phyloP scores from a whole-genome alignment of 2,329 filamentous ascomycete genomes.

The Microdochium nivale region DNA sequence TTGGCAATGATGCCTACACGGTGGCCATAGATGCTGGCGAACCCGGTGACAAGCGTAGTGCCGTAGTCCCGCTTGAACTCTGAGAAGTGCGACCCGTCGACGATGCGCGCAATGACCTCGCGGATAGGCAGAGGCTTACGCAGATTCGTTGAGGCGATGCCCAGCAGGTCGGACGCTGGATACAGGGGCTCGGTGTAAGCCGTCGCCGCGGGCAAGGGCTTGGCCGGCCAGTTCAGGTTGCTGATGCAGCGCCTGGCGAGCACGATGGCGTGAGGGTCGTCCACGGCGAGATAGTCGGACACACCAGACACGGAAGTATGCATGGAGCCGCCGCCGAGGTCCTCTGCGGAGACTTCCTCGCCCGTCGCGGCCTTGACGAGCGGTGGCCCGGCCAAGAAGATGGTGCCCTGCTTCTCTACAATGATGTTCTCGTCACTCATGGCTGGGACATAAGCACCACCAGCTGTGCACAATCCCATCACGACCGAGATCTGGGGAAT shows the following conservation, averaged over 20 bases:
- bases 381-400: conserved; percentile 90
- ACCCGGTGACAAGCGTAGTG: conserved; percentile 81
- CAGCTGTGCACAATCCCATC: conserved; percentile 95
- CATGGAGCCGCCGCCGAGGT: conserved; percentile 81
- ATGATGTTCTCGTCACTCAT: conserved; percentile 99
- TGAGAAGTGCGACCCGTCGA: conserved; percentile 81
- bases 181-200: conserved; percentile 70
- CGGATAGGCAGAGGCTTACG: conserved; percentile 77
- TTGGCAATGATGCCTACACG: conserved; percentile 91
- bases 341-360: conserved; percentile 83
- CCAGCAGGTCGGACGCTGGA: conserved; percentile 68
- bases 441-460: conserved; percentile 89
- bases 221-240: conserved; percentile 80
- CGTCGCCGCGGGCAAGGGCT: conserved; percentile 25
- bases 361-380: conserved; percentile 94
- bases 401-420: conserved; percentile 89
- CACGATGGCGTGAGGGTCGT: conserved; percentile 85
- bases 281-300: conserved; percentile 88
- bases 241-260: conserved; percentile 75
- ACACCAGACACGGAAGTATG: conserved; percentile 89
- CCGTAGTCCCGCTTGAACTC: conserved; percentile 95
- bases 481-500: conserved; percentile 93
- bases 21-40: conserved; percentile 82
- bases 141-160: conserved; percentile 85
- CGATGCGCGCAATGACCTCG: conserved; percentile 86